Evolutionary conservation across 2,329 filamentous ascomycete genomes (phyloP), one percentile per base, ranked within the genome.

Genomic region (Metarhizium robertsii): DNA sequence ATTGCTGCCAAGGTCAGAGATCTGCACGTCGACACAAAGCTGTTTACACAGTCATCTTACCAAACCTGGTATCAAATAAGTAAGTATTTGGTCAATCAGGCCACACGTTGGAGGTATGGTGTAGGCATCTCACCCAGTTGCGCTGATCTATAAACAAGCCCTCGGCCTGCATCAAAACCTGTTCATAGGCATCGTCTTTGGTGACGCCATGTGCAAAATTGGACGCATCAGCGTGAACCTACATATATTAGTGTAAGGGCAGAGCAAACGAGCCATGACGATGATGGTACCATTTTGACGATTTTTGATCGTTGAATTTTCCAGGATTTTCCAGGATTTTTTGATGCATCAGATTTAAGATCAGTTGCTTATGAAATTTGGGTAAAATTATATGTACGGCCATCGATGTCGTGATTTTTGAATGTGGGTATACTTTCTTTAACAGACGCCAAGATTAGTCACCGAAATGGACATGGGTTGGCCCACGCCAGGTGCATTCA

Each of bases 201-300:
- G 78, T 82, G 58, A 90, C 70, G 60, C 81, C 83, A 14, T 77
- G 66, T 51, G 75, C 77, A 70, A 92, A 92, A 64, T 83, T 89
- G 53, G 87, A 88, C 3, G 88, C 83, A 66, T 92, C 88, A 53
- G 89, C 88, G 72, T 92, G 89, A 56, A 89, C 86, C 86, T 84
- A 4, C 30, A 32, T n/a, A n/a, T 29, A 34, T 56, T 25, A 48
- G 47, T 53, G 46, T 29, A 14, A 48, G 43, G 7, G 20, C 20
- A n/a, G 25, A 40, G 38, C 38, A 4, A 14, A 40, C 14, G 38
- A 10, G 14, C 13, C 14, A 40, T 40, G 38, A 2, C 5, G 2
- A 16, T 16, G 2, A 16, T 34, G 6, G 32, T 34, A 34, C 32
- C 7, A 25, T 25, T 25, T 25, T 25, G 32, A 34, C 43, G 2